Percentiles rank a stretch among this genome's conserved stretches.
phyloP scores from a whole-genome alignment of 73 alveolate species.

The Paramecium tetraurelia region DNA sequence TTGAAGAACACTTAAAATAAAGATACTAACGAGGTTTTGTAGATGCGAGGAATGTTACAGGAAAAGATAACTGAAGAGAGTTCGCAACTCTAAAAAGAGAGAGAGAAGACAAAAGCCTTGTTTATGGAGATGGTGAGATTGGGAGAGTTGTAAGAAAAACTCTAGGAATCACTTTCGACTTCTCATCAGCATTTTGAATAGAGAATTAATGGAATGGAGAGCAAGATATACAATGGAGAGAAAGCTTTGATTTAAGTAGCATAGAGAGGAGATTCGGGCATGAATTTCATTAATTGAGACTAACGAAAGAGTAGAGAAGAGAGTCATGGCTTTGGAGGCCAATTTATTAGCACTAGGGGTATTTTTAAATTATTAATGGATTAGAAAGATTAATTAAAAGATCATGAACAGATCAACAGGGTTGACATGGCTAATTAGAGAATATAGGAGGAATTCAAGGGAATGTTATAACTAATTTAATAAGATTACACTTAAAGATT shows the following conservation, averaged over 20 bases:
- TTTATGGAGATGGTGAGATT: slow-evolving; percentile 61
- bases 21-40: slow-evolving; percentile 19
- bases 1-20: slow-evolving; percentile 48
- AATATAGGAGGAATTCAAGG: slow-evolving; percentile 27
- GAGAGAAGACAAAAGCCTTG: slow-evolving; percentile 50
- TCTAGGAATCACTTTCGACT: not conserved
- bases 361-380: not conserved
- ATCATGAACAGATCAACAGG: slow-evolving; percentile 17
- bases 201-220: slow-evolving; percentile 8
- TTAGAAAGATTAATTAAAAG: slow-evolving; percentile 50
- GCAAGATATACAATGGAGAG: slow-evolving; percentile 52
- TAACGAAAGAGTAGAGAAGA: slow-evolving; percentile 43
- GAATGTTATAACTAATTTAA: slow-evolving; percentile 12
- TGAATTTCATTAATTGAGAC: slow-evolving; percentile 45
- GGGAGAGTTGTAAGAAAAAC: slow-evolving; percentile 38
- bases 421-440: slow-evolving; percentile 7
- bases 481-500: slow-evolving; percentile 29
- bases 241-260: slow-evolving; percentile 33
- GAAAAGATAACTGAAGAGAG: slow-evolving; percentile 52
- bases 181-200: not conserved
- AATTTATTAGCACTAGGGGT: slow-evolving; percentile 8
- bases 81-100: slow-evolving; percentile 43
- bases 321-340: not conserved
- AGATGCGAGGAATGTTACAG: slow-evolving; percentile 55
- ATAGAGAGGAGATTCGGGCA: slow-evolving; percentile 44